These are phyloP conservation scores for Teunomyces cretensis DNA, from an alignment of 805 yeast genomes.

Conservation along the genomic window DNA sequence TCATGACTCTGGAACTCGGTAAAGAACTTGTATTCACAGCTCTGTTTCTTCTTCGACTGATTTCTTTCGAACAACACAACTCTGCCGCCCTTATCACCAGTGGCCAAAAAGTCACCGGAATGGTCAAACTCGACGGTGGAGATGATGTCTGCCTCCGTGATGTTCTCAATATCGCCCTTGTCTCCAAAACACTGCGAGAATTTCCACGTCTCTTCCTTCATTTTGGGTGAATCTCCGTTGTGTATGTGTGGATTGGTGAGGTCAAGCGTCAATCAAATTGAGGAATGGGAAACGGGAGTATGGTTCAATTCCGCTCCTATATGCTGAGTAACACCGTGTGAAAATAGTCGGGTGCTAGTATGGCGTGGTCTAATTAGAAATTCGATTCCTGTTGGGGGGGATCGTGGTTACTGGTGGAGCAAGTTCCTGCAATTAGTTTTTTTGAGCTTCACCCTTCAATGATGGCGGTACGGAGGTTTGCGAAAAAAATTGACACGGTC, in stretches of 20 bases:
- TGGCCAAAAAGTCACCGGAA: conserved; percentile 92
- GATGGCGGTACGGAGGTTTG: conserved; percentile 5
- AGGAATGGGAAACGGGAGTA: not conserved
- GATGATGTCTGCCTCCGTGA: conserved; percentile 95
- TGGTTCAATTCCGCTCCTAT: conserved; percentile 3
- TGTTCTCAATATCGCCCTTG: conserved; percentile 92
- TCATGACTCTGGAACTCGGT: conserved; percentile 98
- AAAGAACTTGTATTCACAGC: conserved; percentile 89
- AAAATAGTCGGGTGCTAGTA: not conserved
- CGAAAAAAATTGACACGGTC: conserved; percentile 1
- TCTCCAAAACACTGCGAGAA: conserved; percentile 98
- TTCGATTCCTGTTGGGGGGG: conserved; percentile 2
- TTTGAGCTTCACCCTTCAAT: conserved; percentile 5
- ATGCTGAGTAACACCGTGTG: conserved; percentile 1
- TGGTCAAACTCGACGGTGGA: conserved; percentile 96
- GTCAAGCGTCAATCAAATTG: conserved; percentile 1
- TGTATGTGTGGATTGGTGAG: not conserved
- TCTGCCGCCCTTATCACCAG: conserved; percentile 98
- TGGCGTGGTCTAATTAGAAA: not conserved
- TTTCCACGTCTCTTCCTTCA: conserved; percentile 56
- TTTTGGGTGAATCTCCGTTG: not conserved
- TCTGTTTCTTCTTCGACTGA: conserved; percentile 56
- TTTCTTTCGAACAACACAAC: conserved; percentile 94
- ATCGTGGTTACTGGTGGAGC: conserved; percentile 4
- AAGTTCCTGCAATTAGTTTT: conserved; percentile 4